Evolutionary conservation across 108 stramenopile genomes (phyloP).

Genomic region (Skeletonema marinoi): DNA sequence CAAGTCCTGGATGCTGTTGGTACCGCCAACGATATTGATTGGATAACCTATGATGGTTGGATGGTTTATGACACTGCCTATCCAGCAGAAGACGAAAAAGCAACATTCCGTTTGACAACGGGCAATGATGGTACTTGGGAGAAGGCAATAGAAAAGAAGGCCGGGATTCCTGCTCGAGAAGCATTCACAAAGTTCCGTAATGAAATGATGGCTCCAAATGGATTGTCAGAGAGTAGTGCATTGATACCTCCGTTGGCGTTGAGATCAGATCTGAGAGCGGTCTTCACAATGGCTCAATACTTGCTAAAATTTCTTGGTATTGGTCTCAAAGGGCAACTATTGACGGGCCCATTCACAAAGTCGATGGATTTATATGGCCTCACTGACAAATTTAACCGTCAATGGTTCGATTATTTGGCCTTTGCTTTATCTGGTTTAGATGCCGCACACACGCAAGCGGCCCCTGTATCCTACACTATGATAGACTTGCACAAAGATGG

Average conservation of each 20-base stretch:
- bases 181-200: constrained; percentile 60
- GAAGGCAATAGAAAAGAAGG: constrained; percentile 61
- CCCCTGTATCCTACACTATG: constrained; percentile 92
- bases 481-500: constrained; percentile 77
- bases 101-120: constrained; percentile 63
- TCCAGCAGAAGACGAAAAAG: constrained; percentile 36
- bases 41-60: constrained; percentile 71
- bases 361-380: constrained; percentile 58
- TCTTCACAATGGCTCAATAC: constrained; percentile 51
- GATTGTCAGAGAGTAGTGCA: constrained; percentile 60
- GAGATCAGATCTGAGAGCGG: constrained; percentile 54
- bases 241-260: constrained; percentile 82
- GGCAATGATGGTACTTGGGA: constrained; percentile 61
- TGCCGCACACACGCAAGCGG: constrained; percentile 87
- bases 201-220: constrained; percentile 47
- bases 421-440: constrained; percentile 86
- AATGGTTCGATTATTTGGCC: constrained; percentile 85
- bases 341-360: constrained; percentile 73
- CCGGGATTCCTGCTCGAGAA: constrained; percentile 38
- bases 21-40: constrained; percentile 52
- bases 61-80: constrained; percentile 62
- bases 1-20: constrained; percentile 89
- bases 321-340: constrained; percentile 57
- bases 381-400: constrained; percentile 55
- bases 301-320: constrained; percentile 64